phyloP scores from a whole-genome alignment of 192 early-diverging fungal genomes.

The Podila epigama region DNA sequence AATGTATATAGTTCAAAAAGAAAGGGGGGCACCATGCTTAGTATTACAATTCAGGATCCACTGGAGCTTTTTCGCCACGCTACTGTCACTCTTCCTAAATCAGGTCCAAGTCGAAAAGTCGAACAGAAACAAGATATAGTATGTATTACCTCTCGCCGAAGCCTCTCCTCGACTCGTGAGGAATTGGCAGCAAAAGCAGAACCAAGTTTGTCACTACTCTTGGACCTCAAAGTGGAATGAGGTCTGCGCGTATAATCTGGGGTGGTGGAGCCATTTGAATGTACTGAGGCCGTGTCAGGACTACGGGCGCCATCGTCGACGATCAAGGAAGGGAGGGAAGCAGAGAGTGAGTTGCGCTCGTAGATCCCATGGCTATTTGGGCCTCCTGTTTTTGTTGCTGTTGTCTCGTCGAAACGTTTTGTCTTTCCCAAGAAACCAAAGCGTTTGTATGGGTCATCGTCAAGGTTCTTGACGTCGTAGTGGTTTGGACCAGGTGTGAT shows the following conservation, averaged over 20 bases:
- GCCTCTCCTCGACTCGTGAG: slow-evolving; percentile 25
- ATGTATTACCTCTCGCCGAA: slow-evolving; percentile 41
- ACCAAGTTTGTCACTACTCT: slow-evolving; percentile 36
- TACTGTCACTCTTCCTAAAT: too few species aligned
- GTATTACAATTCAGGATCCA: too few species aligned
- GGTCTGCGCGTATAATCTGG: slow-evolving; percentile 16
- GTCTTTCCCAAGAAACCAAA: slow-evolving; percentile 49
- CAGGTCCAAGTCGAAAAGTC: too few species aligned
- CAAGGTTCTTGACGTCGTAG: slow-evolving; percentile 27
- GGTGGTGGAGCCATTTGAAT: slow-evolving; percentile 42
- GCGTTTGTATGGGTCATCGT: slow-evolving; percentile 40
- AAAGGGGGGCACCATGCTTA: background rate
- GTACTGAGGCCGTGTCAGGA: slow-evolving; percentile 21
- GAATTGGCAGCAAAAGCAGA: slow-evolving; percentile 6
- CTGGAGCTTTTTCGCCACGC: too few species aligned
- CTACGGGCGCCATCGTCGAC: slow-evolving; percentile 22
- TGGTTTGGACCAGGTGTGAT: slow-evolving; percentile 42
- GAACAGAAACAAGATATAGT: too few species aligned
- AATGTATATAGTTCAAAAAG: background rate
- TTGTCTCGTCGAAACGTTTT: slow-evolving; percentile 15
- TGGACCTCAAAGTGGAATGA: slow-evolving; percentile 10
- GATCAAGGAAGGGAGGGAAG: slow-evolving; percentile 27
- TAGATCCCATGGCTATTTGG: slow-evolving; percentile 3
- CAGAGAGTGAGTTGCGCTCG: slow-evolving; percentile 10
- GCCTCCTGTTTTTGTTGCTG: background rate